phyloP scores from a whole-genome alignment of 768 basidiomycete genomes.

The Tulasnella calospora region DNA sequence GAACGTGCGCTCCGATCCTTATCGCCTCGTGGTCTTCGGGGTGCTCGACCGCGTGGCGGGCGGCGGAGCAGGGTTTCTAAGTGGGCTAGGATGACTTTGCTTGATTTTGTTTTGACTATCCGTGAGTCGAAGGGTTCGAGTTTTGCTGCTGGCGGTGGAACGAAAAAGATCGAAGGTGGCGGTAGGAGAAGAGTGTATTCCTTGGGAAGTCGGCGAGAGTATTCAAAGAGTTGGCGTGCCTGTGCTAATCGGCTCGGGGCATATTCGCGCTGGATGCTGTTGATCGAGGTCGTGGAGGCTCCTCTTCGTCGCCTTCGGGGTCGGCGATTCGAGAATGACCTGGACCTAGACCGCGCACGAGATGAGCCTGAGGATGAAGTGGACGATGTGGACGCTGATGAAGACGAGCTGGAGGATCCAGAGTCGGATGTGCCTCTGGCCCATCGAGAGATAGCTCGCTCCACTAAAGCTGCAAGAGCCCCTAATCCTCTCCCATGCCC shows the following conservation, averaged over 20 bases:
- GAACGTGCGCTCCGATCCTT: slow-evolving; percentile 8
- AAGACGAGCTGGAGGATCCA: slow-evolving; percentile 35
- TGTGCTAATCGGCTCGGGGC: slow-evolving; percentile 49
- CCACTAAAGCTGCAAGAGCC: slow-evolving; percentile 57
- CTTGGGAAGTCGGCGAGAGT: slow-evolving; percentile 54
- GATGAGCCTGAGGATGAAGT: slow-evolving; percentile 42
- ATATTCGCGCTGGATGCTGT: slow-evolving; percentile 52
- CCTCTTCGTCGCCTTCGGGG: slow-evolving; percentile 46
- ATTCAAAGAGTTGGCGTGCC: slow-evolving; percentile 54
- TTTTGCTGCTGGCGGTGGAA: background rate
- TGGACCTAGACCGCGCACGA: slow-evolving; percentile 36
- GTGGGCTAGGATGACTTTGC: slow-evolving; percentile 47
- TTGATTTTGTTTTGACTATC: slow-evolving; percentile 45
- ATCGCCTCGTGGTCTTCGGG: slow-evolving; percentile 21
- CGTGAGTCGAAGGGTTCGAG: slow-evolving; percentile 27
- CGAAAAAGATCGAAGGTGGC: slow-evolving; percentile 35
- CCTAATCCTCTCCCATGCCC: slow-evolving; percentile 37
- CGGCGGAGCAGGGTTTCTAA: slow-evolving; percentile 44
- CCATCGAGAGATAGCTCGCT: slow-evolving; percentile 69
- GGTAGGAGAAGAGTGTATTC: slow-evolving; percentile 61
- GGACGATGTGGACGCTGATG: slow-evolving; percentile 44
- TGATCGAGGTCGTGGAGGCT: slow-evolving; percentile 49
- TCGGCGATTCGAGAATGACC: slow-evolving; percentile 38
- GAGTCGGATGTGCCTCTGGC: slow-evolving; percentile 43
- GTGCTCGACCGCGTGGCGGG: background rate